phyloP scores from a whole-genome alignment of 305 asterid genomes.

The Rubia tinctorum region DNA sequence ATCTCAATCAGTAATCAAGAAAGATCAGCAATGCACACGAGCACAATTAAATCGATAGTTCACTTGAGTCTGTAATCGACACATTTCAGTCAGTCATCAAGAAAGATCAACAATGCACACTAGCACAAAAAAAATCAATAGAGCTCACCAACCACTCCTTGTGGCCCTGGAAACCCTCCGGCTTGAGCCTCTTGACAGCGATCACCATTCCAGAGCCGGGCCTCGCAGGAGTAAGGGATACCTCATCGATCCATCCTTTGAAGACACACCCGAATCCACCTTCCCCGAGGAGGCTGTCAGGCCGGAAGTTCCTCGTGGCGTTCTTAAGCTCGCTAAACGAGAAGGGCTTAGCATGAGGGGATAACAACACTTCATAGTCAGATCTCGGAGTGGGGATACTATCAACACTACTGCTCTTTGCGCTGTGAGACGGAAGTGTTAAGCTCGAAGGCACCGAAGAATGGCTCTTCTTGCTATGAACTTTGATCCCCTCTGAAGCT shows the following conservation, averaged over 20 bases:
- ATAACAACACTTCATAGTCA: conserved; percentile 70
- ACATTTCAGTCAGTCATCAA: conserved; percentile 16
- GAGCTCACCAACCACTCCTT: conserved; percentile 91
- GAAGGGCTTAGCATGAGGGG: conserved; percentile 77
- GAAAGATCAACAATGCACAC: neutral
- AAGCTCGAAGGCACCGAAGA: conserved; percentile 8
- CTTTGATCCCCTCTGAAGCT: conserved; percentile 6
- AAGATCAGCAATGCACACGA: neutral
- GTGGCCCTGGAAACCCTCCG: conserved; percentile 98
- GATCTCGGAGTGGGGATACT: conserved; percentile 86
- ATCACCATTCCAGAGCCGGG: conserved; percentile 94
- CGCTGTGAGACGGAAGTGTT: conserved; percentile 35
- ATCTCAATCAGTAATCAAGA: conserved; percentile 16
- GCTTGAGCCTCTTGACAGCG: conserved; percentile 92
- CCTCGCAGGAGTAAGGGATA: conserved; percentile 56
- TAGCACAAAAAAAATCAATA: no score
- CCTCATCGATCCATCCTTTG: conserved; percentile 93
- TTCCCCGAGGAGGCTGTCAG: conserved; percentile 96
- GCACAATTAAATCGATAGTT: conserved; percentile 30
- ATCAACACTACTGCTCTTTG: conserved; percentile 50
- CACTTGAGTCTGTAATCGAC: conserved; percentile 78
- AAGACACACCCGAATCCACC: conserved; percentile 96
- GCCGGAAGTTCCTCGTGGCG: conserved; percentile 85
- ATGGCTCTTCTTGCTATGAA: conserved; percentile 13
- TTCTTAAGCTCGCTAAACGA: conserved; percentile 69